Evolutionary conservation across 129 eudicot genomes (phyloP), one percentile per base, ranked within the genome.

Genomic region (Artemisia annua): DNA sequence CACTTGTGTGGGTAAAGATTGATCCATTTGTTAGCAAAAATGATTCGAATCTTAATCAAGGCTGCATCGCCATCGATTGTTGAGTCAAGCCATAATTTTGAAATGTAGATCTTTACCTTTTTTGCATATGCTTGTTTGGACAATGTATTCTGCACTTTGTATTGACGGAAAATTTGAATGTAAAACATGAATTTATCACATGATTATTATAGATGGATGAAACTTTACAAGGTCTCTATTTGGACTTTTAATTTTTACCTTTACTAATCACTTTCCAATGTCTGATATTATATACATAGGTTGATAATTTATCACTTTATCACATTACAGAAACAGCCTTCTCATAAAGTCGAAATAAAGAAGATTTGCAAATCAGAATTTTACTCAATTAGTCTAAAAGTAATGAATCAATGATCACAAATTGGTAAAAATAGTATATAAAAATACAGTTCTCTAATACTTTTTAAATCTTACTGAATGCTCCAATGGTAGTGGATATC

Each of bases 1-100:
- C 98, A 28, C 97, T 94, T 11, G 92, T 94, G 66, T 94, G 98
- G 98, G 98, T 90, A 49, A 94, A 90, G 84, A 94, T 94, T 1
- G 82, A 94, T 75, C 98, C 98, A 19, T 94, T 94, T 51, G 96
- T 94, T 51, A 90, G 88, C 73, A 84, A 80, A 22, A 78, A 56
- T 4, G 75, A 70, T 32, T 71, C 95, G 0, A 58, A 49, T 15
- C 76, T 79, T 28, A 77, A 85, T 10, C 91, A 90, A 72, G 85
- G 79, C 78, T 94, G 98, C 96, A 87, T 83, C 55, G 80, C 88
- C 48, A 92, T 93, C 26, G 98, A 93, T 75, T 93, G 98, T 72
- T 93, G 89, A 89, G 79, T 50, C 51, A 58, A 44, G 14, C 62
- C 74, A 61, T 60, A 58, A 63, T 83, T 83, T 78, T 79, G 66